Evolutionary conservation across 768 basidiomycete genomes (phyloP).

Genomic region (Phaeotremella skinneri): DNA sequence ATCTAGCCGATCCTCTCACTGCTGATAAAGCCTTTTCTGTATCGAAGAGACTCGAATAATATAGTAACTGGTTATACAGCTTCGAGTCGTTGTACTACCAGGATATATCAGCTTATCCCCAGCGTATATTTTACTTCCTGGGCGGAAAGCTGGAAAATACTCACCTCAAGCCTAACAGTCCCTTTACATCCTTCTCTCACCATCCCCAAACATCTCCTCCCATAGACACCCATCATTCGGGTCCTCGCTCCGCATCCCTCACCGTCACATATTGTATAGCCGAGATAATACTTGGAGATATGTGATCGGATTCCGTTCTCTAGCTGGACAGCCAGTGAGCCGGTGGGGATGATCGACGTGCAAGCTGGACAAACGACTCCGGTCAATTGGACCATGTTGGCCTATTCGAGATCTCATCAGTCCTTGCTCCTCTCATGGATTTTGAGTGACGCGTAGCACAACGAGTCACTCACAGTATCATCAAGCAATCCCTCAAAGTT

Average conservation of each 20-base stretch:
- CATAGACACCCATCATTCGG: slow-evolving; percentile 92
- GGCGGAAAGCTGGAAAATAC: slow-evolving; percentile 34
- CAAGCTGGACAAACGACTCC: slow-evolving; percentile 76
- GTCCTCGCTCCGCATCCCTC: slow-evolving; percentile 76
- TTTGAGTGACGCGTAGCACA: not conserved
- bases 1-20: slow-evolving; percentile 55
- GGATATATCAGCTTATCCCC: not conserved
- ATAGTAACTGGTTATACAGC: slow-evolving; percentile 87
- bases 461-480: slow-evolving; percentile 43
- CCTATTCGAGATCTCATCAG: slow-evolving; percentile 54
- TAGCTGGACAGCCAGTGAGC: slow-evolving; percentile 76
- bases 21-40: slow-evolving; percentile 61
- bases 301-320: slow-evolving; percentile 77
- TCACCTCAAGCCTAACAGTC: slow-evolving; percentile 70
- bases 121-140: too few species aligned
- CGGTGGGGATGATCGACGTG: slow-evolving; percentile 56
- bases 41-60: slow-evolving; percentile 76
- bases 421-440: not conserved
- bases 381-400: slow-evolving; percentile 62
- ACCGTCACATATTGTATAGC: slow-evolving; percentile 85
- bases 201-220: slow-evolving; percentile 68
- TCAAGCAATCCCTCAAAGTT: slow-evolving; percentile 50
- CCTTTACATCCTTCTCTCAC: slow-evolving; percentile 63
- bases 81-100: slow-evolving; percentile 75
- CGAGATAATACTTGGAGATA: slow-evolving; percentile 80